Base-by-base conservation (phyloP, 2,329 filamentous ascomycete species). In the Grosmannia clavigera region DNA sequence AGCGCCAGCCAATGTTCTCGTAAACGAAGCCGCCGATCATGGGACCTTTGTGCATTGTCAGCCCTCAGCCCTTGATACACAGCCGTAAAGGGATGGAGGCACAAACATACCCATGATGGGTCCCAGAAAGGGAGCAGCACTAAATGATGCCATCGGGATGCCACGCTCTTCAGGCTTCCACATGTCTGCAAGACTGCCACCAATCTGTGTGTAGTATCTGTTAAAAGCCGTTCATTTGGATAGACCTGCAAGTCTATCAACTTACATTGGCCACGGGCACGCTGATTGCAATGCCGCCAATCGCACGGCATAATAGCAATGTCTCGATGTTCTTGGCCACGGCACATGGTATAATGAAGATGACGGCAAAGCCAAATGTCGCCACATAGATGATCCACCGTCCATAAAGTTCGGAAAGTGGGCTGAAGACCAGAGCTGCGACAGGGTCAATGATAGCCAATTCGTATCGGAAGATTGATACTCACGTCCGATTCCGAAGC, bases 141-240 rank as follows among this genome's bases (percentile, higher is more conserved):
- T 69, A 61, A 74, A 79, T 5, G 68, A 71, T 1, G 77, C 74
- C 81, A 86, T 84, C 53, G 80, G 80, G 5, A 74, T 71, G 10
- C 79, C 82, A 38, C 83, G 76, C 64, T 81, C 76, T 65, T 83
- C 78, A 54, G 78, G 76, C 0, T 69, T 67, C 25, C 87, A 77
- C 70, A 88, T 75, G 67, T 89, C 86, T 22, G 82, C 80, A 38
- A 88, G 82, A 1, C 81, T 81, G 22, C 84, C 84, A 27, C 82
- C 82, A 4, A 84, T 57, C 56, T 57, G 29, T 33, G 9, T 22
- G 3, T 12, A 31, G 19, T 6, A 2, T 12, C 12, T 46, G 38
- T 57, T 16, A 57, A 40, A 46, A 55, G 16, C 38, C 19, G 22
- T 16, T 9, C 11, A 4, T 16, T 5, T 29, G n/a, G 12, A 4